Percentiles rank a stretch among this genome's conserved stretches.
Evolutionary conservation across 2,329 filamentous ascomycete species (phyloP).

Genomic region (Cordyceps sp.): DNA sequence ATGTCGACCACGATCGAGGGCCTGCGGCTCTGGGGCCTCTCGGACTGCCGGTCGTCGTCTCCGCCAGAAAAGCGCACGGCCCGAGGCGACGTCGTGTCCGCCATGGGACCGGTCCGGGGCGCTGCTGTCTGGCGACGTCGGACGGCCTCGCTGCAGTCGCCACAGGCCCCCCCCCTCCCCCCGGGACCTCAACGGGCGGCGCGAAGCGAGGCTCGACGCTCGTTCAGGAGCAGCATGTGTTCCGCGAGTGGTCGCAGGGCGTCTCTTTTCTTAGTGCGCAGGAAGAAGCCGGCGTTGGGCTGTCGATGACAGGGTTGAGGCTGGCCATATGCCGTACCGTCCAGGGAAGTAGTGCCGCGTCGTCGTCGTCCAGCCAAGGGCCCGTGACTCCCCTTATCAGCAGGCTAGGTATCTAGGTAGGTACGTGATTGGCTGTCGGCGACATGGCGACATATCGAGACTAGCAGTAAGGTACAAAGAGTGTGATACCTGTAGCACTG

Average conservation of each 20-base stretch:
- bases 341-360: background rate
- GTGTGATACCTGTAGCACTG: no score
- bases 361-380: no score
- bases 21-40: constrained; percentile 23
- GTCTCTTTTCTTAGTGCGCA: no score
- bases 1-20: constrained; percentile 11
- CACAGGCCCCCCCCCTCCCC: background rate
- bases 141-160: no score
- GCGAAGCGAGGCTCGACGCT: background rate
- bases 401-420: no score
- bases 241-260: background rate
- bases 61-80: constrained; percentile 38
- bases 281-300: constrained; percentile 1
- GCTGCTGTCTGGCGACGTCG: background rate
- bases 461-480: no score
- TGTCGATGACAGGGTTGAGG: background rate
- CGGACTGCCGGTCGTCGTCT: constrained; percentile 24
- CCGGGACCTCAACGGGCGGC: constrained; percentile 2
- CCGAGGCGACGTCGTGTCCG: constrained; percentile 32
- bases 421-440: no score
- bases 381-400: no score
- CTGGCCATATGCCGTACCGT: no score
- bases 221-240: constrained; percentile 1
- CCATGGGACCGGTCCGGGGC: constrained; percentile 7
- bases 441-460: no score